These are phyloP conservation scores for Umbelopsis isabellina DNA, from an alignment of 192 early-diverging fungal genomes.

Conservation along the genomic window DNA sequence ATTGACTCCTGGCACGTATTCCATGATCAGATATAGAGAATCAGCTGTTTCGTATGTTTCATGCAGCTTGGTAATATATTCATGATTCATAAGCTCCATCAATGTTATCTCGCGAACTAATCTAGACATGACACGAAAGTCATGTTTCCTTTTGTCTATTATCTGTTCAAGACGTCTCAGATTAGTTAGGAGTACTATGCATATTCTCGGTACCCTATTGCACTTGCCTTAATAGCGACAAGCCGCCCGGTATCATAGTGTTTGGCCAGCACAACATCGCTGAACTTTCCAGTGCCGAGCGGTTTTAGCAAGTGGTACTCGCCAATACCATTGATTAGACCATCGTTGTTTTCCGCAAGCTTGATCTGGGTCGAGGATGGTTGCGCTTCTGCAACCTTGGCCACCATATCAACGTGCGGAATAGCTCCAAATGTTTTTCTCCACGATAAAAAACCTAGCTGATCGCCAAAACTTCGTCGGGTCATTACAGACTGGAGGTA, in stretches of 20 bases:
- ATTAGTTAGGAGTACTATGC: neutral
- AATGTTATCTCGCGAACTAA: conserved; percentile 80
- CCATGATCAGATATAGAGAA: conserved; percentile 85
- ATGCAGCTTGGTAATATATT: conserved; percentile 85
- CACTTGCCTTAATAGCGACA: conserved; percentile 38
- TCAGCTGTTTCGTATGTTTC: conserved; percentile 82
- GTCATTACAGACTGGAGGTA: neutral
- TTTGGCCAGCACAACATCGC: conserved; percentile 73
- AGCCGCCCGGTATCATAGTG: conserved; percentile 52
- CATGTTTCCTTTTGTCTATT: conserved; percentile 56
- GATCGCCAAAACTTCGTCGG: conserved; percentile 14
- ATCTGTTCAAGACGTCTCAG: conserved; percentile 27
- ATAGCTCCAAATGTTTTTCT: conserved; percentile 4
- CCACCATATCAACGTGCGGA: neutral
- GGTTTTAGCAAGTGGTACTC: conserved; percentile 78
- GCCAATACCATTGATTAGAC: conserved; percentile 50
- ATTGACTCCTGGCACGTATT: conserved; percentile 83
- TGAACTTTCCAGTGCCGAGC: conserved; percentile 82
- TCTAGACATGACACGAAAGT: conserved; percentile 54
- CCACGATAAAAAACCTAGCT: conserved; percentile 15
- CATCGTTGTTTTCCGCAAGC: conserved; percentile 39
- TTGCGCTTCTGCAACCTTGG: neutral
- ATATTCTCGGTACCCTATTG: neutral
- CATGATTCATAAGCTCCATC: conserved; percentile 87
- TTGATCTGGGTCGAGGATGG: neutral